Evolutionary conservation across 495 filamentous ascomycete genomes (phyloP), one percentile per base, ranked within the genome.

Genomic region (Acidomyces sp.): DNA sequence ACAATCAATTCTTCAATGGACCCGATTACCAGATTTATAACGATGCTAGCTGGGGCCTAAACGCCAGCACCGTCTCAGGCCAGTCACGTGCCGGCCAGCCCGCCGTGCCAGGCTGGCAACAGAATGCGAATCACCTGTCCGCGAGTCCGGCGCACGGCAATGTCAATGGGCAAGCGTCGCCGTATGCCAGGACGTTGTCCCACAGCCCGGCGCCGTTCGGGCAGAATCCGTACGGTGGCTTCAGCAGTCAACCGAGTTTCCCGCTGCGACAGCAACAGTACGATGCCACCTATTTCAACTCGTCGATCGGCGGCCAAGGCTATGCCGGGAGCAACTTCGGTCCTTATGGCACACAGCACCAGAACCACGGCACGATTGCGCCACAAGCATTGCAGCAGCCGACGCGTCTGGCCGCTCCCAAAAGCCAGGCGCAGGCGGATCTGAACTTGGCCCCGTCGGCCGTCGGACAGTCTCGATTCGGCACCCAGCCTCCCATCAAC

Each of bases 371-470:
- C n/a, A 62, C 59, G 1, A 54, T 62, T 15, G 46, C 59, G 7
- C 57, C 59, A 9, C 55, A 58, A 19, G 53, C 53, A 16, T 43
- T 62, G 13, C 54, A 62, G 36, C 55, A 55, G 5, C 29, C 34
- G 12, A 13, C n/a, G 6, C 44, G 33, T 11, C 40, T 44, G 23
- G 34, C 38, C 13, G 34, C 48, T 6, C 24, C 22, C 13, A 33
- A 7, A 20, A 32, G 25, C 5, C 32, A 37, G 20, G n/a, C 37
- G 4, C 42, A 51, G 19, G 22, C 5, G 13, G 30, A 15, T 3
- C n/a, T 24, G 3, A 17, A 16, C 7, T 41, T 30, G 20, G 23
- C 18, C 22, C 17, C 9, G 12, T 39, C 13, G 27, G 20, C 6
- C 20, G 9, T 30, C 26, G 37, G 22, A 6, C 48, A 36, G 26